Conservation (phyloP, 768 basidiomycete species). For the Psilocybe cubensis region DNA sequence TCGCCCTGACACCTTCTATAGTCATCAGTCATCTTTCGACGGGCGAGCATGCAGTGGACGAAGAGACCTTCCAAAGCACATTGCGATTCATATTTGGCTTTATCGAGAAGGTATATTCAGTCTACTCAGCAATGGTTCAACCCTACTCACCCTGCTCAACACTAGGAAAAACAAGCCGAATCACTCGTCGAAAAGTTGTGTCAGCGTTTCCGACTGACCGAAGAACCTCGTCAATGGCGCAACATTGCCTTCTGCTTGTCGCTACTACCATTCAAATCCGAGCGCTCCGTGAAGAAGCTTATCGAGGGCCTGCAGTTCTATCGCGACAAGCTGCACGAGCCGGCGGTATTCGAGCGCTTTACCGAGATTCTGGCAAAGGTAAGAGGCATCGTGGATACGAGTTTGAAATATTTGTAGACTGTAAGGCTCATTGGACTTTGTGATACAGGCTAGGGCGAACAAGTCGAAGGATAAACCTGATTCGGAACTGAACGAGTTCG, state of each 20-base stretch:
- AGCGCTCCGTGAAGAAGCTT: slow-evolving; percentile 94
- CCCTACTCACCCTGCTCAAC: not conserved
- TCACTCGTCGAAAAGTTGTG: slow-evolving; percentile 97
- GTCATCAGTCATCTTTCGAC: slow-evolving; percentile 95
- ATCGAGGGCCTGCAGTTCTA: slow-evolving; percentile 93
- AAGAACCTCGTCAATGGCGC: slow-evolving; percentile 93
- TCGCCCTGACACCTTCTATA: slow-evolving; percentile 30
- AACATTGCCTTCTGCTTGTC: slow-evolving; percentile 97
- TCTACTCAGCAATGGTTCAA: not conserved
- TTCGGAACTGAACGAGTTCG: slow-evolving; percentile 93
- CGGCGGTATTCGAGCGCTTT: slow-evolving; percentile 78
- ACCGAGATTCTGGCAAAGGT: slow-evolving; percentile 92
- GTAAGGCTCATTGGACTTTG: no score
- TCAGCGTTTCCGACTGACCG: slow-evolving; percentile 88
- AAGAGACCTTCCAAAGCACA: slow-evolving; percentile 89
- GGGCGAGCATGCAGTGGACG: slow-evolving; percentile 90
- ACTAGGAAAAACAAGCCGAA: slow-evolving; percentile 96
- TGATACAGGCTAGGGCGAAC: slow-evolving; percentile 79
- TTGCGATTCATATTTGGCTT: slow-evolving; percentile 96
- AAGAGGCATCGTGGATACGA: slow-evolving; percentile 5
- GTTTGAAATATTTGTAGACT: no score
- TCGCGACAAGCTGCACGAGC: slow-evolving; percentile 94
- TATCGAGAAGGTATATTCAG: slow-evolving; percentile 84
- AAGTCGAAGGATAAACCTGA: slow-evolving; percentile 94
- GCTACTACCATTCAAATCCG: slow-evolving; percentile 94